A percentile compares a stretch with the other conserved stretches of the same genome.
phyloP scores from a whole-genome alignment of 2,329 filamentous ascomycete genomes.

The Rhytidhysteron rufulum region DNA sequence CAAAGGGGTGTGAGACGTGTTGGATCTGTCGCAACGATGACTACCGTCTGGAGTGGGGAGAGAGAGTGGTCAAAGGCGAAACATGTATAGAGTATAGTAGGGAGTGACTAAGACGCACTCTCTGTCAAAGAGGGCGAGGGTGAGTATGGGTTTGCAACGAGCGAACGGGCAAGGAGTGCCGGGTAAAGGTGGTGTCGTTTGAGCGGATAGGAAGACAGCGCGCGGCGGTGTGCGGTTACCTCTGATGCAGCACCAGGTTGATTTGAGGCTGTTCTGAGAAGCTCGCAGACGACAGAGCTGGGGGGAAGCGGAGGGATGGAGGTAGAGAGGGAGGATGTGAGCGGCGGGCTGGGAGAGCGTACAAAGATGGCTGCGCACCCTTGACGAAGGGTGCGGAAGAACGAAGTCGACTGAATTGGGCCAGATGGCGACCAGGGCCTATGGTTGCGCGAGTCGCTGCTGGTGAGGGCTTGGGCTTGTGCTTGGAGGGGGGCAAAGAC shows the following conservation, averaged over 20 bases:
- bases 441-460: conserved; percentile 2
- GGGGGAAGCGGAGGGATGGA: neutral
- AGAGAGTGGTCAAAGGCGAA: conserved; percentile 7
- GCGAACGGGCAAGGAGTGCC: conserved; percentile 8
- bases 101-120: conserved; percentile 19
- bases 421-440: conserved; percentile 1
- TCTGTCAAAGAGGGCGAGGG: conserved; percentile 34
- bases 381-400: neutral
- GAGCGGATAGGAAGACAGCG: conserved; percentile 36
- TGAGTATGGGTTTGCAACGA: conserved; percentile 3
- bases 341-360: neutral
- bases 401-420: neutral
- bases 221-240: conserved; percentile 27
- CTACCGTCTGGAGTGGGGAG: neutral
- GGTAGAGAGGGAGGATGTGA: neutral
- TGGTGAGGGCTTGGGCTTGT: no score
- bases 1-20: conserved; percentile 4
- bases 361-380: neutral
- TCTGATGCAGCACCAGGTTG: conserved; percentile 9
- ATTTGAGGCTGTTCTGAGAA: conserved; percentile 24
- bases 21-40: conserved; percentile 5
- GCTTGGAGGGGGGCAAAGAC: neutral
- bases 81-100: conserved; percentile 13
- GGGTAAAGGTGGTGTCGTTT: conserved; percentile 20
- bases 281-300: neutral